Evolutionary conservation across 2,329 filamentous ascomycete species (phyloP), one percentile per base, ranked within the genome.

Genomic region (Gaeumannomyces tritici): DNA sequence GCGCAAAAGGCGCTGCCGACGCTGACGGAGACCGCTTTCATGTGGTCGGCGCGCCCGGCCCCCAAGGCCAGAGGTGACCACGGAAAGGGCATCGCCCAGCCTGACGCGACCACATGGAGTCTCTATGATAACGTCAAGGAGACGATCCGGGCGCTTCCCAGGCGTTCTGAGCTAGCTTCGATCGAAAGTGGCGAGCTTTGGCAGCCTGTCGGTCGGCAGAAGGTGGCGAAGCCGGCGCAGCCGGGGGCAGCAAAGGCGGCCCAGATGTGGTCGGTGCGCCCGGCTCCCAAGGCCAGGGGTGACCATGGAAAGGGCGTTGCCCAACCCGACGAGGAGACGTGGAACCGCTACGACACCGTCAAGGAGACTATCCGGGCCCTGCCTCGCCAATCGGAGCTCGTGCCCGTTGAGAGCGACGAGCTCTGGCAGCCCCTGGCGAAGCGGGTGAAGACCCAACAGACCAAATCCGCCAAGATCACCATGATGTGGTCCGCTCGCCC

Each of bases 311-410:
- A 65, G 29, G 73, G 73, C 60, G 69, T 76, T 9, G 70, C 72
- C n/a, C 74, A 79, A 65, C 75, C 74, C 24, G 74, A 76, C 63
- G 66, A 69, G 47, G 64, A 67, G 24, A 70, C 67, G 21, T 78
- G 76, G 76, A 69, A 70, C 42, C 65, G 64, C 42, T 76, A 77
- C 62, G 66, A 72, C 47, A 65, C 67, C 11, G 63, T 69, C 26
- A 63, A 68, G 27, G 66, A 64, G 26, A 69, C 68, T 42, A 61
- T 64, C 4, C 75, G 74, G 61, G 62, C 70, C 13, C 69, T 71
- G 58, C 66, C 68, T 12, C 70, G 69, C 35, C 65, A 66, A 35
- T 64, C 70, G 13, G 70, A 72, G 57, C 66, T 70, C 15, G 63
- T 66, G n/a, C 62, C 66, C n/a, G 26, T 79, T 42, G 70, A 75